These are phyloP conservation scores for Trichoderma sp. DNA, from an alignment of 2,329 filamentous ascomycete species.

Conservation along the genomic window DNA sequence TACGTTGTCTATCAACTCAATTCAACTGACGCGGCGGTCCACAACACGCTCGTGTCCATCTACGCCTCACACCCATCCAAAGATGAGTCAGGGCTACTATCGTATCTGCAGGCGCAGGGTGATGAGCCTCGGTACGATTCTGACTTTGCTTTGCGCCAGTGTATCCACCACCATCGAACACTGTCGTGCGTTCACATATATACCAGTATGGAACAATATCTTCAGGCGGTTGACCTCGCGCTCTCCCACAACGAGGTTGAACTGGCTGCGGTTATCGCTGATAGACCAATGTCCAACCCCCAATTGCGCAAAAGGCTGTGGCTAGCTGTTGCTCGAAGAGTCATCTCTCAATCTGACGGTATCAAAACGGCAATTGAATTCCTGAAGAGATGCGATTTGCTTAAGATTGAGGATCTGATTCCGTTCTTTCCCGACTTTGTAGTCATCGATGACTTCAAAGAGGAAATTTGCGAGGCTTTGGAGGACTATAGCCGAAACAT, in stretches of 20 bases:
- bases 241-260: slow-evolving; percentile 87
- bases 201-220: slow-evolving; percentile 91
- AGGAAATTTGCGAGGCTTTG: slow-evolving; percentile 90
- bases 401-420: slow-evolving; percentile 94
- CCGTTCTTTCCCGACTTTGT: slow-evolving; percentile 99
- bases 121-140: slow-evolving; percentile 86
- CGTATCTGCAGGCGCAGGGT: slow-evolving; percentile 87
- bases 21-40: slow-evolving; percentile 79
- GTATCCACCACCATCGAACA: slow-evolving; percentile 90
- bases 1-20: slow-evolving; percentile 87
- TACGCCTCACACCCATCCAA: slow-evolving; percentile 82
- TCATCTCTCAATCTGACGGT: slow-evolving; percentile 79
- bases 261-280: slow-evolving; percentile 83
- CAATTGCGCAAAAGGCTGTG: slow-evolving; percentile 88
- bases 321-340: slow-evolving; percentile 91
- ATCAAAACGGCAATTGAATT: slow-evolving; percentile 96
- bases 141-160: slow-evolving; percentile 92
- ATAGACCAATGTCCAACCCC: slow-evolving; percentile 75
- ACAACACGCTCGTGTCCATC: slow-evolving; percentile 95
- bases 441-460: slow-evolving; percentile 98
- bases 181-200: slow-evolving; percentile 97
- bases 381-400: slow-evolving; percentile 81
- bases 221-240: slow-evolving; percentile 88
- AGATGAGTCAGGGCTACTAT: slow-evolving; percentile 80
- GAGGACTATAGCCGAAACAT: slow-evolving; percentile 94